phyloP scores from a whole-genome alignment of 768 basidiomycete genomes.

The Termitomyces sp. region DNA sequence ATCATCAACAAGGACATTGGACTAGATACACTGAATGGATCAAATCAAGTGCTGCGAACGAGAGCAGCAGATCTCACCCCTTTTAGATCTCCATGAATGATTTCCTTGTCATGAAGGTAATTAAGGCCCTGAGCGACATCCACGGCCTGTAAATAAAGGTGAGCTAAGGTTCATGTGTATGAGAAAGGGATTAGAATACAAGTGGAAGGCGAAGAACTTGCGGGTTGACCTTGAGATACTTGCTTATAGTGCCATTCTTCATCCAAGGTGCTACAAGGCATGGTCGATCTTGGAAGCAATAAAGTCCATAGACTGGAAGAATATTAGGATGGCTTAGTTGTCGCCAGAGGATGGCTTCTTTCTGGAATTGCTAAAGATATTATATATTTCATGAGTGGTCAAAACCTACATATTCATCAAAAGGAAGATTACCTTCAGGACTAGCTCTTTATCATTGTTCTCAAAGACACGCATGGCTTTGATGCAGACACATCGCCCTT shows the following conservation, averaged over 20 bases:
- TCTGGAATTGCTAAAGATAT: conserved; percentile 2
- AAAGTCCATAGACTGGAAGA: conserved; percentile 12
- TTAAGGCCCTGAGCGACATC: not conserved
- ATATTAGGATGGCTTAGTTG: not conserved
- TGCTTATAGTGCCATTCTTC: not conserved
- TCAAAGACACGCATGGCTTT: not conserved
- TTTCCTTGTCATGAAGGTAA: not conserved
- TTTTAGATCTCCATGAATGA: not conserved
- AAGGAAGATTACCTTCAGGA: not conserved
- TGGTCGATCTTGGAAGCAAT: not conserved
- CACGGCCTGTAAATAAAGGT: not conserved
- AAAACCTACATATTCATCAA: not conserved
- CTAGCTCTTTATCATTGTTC: not conserved
- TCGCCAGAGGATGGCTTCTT: not conserved
- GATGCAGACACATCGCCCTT: not conserved
- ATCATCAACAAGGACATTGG: not conserved
- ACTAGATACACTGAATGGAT: not conserved
- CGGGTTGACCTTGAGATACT: not conserved
- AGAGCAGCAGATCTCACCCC: not conserved
- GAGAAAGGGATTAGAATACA: not conserved
- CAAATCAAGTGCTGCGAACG: not conserved
- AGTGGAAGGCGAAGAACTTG: not conserved
- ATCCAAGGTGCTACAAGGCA: conserved; percentile 12
- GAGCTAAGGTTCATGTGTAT: not conserved
- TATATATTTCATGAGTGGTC: no score